Evolutionary conservation across 257 asterid genomes (phyloP).

Genomic region (Jaltomata sinuosa): DNA sequence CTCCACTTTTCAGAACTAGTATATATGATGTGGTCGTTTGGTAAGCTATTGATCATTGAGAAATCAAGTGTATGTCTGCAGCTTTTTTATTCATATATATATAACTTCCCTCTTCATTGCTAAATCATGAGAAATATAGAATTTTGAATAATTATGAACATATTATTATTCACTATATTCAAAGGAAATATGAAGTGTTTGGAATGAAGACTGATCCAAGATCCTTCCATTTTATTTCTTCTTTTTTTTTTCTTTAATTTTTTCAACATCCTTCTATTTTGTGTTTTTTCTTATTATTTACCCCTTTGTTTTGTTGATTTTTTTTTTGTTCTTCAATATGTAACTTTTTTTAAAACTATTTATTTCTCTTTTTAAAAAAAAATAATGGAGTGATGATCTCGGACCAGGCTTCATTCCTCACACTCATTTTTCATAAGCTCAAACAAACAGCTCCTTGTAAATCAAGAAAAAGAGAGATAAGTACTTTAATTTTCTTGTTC

Average conservation of each 20-base stretch:
- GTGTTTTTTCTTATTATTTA: background rate
- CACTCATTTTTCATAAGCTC: slow-evolving; percentile 24
- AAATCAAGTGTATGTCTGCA: slow-evolving; percentile 16
- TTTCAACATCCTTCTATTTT: no score
- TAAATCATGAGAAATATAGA: slow-evolving; percentile 25
- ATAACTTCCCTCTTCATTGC: slow-evolving; percentile 19
- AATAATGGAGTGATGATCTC: slow-evolving; percentile 48
- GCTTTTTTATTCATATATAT: slow-evolving; percentile 5
- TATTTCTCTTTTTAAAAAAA: background rate
- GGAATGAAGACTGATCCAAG: slow-evolving; percentile 83
- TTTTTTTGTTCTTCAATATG: no score
- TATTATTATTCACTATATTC: slow-evolving; percentile 2
- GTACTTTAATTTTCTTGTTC: no score
- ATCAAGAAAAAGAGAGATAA: background rate
- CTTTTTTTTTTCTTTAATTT: background rate
- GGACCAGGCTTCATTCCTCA: slow-evolving; percentile 97
- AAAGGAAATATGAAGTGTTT: slow-evolving; percentile 37
- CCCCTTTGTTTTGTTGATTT: background rate
- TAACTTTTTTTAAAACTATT: background rate
- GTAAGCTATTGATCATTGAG: slow-evolving; percentile 13
- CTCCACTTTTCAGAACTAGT: slow-evolving; percentile 4
- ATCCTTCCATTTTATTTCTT: slow-evolving; percentile 1
- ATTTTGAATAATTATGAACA: background rate
- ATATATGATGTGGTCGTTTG: slow-evolving; percentile 15
- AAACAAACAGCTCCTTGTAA: background rate